These are phyloP conservation scores for Rosa multiflora DNA, from an alignment of 306 rosid species.

Conservation along the genomic window DNA sequence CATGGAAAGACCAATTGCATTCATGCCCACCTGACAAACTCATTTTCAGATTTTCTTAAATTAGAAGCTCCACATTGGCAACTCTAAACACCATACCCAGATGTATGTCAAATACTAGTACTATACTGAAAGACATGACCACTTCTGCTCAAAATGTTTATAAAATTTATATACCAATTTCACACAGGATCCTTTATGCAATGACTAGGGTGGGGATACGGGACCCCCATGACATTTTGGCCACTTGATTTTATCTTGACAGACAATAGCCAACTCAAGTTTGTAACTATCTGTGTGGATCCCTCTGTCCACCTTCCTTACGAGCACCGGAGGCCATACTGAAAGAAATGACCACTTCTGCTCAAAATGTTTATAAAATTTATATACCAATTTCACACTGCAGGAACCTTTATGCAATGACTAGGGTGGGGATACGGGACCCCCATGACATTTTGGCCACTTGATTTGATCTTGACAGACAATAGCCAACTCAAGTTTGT, in stretches of 20 bases:
- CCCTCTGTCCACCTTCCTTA: slow-evolving; percentile 35
- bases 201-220: slow-evolving; percentile 24
- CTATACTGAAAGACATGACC: slow-evolving; percentile 19
- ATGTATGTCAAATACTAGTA: background rate
- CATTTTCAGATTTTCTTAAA: background rate
- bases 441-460: too few species aligned
- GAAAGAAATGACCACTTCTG: too few species aligned
- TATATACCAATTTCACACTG: too few species aligned
- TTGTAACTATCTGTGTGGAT: slow-evolving; percentile 72
- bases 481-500: too few species aligned
- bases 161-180: slow-evolving; percentile 26
- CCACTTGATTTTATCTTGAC: slow-evolving; percentile 50
- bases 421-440: too few species aligned
- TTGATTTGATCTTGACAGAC: too few species aligned
- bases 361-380: too few species aligned
- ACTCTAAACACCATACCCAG: slow-evolving; percentile 19
- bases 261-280: slow-evolving; percentile 36
- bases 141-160: slow-evolving; percentile 19
- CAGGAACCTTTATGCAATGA: too few species aligned
- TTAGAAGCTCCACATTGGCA: slow-evolving; percentile 25
- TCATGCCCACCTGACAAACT: slow-evolving; percentile 5
- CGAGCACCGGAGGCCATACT: slow-evolving; percentile 28
- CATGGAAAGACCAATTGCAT: slow-evolving; percentile 22
- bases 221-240: slow-evolving; percentile 51
- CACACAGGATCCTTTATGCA: slow-evolving; percentile 30